These are phyloP conservation scores for Pyrenophora seminiperda DNA, from an alignment of 2,329 filamentous ascomycete genomes.

Conservation along the genomic window DNA sequence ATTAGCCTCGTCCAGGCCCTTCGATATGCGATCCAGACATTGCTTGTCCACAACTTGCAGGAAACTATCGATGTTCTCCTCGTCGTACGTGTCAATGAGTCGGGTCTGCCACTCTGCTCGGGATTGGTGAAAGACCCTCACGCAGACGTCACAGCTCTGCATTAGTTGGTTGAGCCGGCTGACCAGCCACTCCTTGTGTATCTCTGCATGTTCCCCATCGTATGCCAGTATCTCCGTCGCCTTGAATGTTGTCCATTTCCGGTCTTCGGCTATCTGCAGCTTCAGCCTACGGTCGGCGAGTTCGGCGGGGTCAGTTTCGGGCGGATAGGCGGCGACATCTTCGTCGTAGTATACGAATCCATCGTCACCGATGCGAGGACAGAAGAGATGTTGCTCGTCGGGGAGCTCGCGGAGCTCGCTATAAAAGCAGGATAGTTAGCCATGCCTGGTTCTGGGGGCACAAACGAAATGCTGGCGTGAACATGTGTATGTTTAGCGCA, in stretches of 20 bases:
- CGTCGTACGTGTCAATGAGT: conserved; percentile 52
- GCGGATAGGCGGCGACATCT: conserved; percentile 44
- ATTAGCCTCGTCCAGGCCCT: conserved; percentile 51
- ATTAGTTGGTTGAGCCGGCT: conserved; percentile 50
- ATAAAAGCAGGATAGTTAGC: conserved; percentile 24
- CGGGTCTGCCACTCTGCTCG: conserved; percentile 48
- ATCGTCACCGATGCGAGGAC: conserved; percentile 50
- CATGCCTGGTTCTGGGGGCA: conserved; percentile 12
- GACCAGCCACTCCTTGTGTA: conserved; percentile 50
- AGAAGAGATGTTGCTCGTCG: conserved; percentile 55
- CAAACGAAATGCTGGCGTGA: background rate
- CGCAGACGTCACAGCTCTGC: conserved; percentile 56
- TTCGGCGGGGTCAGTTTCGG: conserved; percentile 37
- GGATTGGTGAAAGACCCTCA: conserved; percentile 55
- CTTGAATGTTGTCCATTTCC: conserved; percentile 50
- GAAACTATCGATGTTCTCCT: conserved; percentile 53
- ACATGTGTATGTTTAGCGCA: background rate
- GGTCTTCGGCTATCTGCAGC: conserved; percentile 47
- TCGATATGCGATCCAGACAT: conserved; percentile 52
- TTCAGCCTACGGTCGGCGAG: conserved; percentile 37
- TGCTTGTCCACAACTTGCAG: conserved; percentile 53
- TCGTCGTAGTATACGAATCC: conserved; percentile 51
- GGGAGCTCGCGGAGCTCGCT: conserved; percentile 48
- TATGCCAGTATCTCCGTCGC: conserved; percentile 55
- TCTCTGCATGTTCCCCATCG: conserved; percentile 53